These are phyloP conservation scores for Yamadazyma kitorensis DNA, from an alignment of 805 yeast species.

Conservation along the genomic window DNA sequence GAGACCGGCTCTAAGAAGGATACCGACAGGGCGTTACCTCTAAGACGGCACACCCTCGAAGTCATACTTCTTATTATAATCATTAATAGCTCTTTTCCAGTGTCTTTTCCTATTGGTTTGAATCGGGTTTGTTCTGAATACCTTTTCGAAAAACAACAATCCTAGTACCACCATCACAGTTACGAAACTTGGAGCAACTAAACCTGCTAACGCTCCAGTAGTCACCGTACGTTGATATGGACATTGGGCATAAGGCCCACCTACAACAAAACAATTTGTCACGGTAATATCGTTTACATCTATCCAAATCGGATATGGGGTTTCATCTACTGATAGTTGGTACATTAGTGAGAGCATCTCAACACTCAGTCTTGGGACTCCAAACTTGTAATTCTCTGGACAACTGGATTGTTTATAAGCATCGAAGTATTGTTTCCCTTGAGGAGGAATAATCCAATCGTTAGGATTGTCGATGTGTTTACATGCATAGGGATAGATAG, in stretches of 20 bases:
- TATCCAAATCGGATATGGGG: conserved; percentile 59
- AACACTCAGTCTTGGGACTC: conserved; percentile 34
- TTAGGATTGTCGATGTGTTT: conserved; percentile 35
- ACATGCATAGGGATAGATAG: conserved; percentile 54
- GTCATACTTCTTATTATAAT: conserved; percentile 58
- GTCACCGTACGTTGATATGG: conserved; percentile 66
- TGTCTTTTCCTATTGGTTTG: conserved; percentile 63
- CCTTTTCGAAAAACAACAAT: conserved; percentile 52
- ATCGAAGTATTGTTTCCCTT: conserved; percentile 42
- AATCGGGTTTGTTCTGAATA: conserved; percentile 60
- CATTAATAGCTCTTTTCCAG: conserved; percentile 56
- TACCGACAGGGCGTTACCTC: no score
- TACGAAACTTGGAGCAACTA: conserved; percentile 66
- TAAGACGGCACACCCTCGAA: conserved; percentile 87
- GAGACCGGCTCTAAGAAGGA: no score
- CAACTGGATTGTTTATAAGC: conserved; percentile 29
- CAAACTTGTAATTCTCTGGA: conserved; percentile 29
- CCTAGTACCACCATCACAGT: conserved; percentile 53
- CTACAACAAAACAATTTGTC: conserved; percentile 78
- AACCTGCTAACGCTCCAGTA: conserved; percentile 53
- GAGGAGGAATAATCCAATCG: conserved; percentile 41
- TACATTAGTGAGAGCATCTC: conserved; percentile 31
- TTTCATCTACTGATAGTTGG: conserved; percentile 23
- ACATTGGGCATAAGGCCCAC: conserved; percentile 74
- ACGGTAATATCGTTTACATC: conserved; percentile 77